Evolutionary conservation across 2,329 filamentous ascomycete genomes (phyloP).

Genomic region (Trichothecium sympodiale): DNA sequence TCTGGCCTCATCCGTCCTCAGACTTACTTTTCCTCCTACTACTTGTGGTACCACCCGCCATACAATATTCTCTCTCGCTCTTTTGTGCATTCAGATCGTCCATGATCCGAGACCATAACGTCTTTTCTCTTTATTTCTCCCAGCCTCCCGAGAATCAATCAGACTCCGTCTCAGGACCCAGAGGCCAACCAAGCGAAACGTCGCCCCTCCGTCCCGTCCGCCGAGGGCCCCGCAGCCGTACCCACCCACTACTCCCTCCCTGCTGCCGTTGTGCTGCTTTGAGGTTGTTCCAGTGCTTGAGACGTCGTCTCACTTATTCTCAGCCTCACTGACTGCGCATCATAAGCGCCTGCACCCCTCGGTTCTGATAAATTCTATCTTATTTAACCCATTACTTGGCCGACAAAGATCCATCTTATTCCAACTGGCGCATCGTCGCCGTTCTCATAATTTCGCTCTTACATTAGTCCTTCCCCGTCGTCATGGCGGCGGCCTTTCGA

Average conservation of each 20-base stretch:
- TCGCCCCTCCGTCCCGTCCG: too few relatives aligned
- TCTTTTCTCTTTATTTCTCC: not conserved
- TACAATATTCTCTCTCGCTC: too few relatives aligned
- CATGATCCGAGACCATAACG: not conserved
- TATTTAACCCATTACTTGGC: not conserved
- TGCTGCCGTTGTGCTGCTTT: too few relatives aligned
- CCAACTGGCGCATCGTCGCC: not conserved
- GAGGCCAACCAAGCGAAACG: too few relatives aligned
- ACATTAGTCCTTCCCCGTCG: constrained; percentile 3
- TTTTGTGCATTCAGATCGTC: too few relatives aligned
- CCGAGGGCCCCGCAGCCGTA: too few relatives aligned
- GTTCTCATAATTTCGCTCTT: not conserved
- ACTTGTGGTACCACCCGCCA: too few relatives aligned
- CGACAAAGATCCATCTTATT: not conserved
- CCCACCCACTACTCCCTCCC: too few relatives aligned
- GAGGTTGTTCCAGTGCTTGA: too few relatives aligned
- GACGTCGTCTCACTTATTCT: constrained; percentile 1
- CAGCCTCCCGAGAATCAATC: too few relatives aligned
- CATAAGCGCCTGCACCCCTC: not conserved
- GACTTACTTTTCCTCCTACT: not conserved
- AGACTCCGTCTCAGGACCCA: too few relatives aligned
- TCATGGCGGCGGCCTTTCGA: constrained; percentile 37
- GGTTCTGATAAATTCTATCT: not conserved
- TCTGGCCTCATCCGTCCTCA: not conserved
- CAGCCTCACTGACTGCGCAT: not conserved